phyloP scores from a whole-genome alignment of 2,329 filamentous ascomycete genomes.

The Mycosphaerella sp. region DNA sequence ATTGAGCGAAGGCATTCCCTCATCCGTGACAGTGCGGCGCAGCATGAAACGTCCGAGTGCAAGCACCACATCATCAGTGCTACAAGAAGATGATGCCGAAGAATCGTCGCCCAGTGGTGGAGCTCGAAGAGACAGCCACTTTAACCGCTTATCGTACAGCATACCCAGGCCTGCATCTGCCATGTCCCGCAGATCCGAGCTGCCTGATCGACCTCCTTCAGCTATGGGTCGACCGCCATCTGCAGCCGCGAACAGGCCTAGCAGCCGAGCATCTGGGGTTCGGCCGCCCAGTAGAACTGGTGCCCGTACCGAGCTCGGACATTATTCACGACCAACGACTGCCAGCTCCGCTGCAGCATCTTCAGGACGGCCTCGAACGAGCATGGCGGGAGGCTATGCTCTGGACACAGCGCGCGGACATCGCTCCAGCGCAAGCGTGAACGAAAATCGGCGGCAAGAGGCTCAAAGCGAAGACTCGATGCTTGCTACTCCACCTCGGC shows the following conservation, averaged over 20 bases:
- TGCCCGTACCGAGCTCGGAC: conserved; percentile 41
- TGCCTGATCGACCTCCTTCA: conserved; percentile 23
- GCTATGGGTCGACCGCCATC: conserved; percentile 25
- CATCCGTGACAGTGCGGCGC: conserved; percentile 56
- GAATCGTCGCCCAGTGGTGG: conserved; percentile 12
- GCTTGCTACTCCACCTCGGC: conserved; percentile 10
- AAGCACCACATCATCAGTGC: conserved; percentile 39
- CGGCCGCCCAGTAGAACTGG: conserved; percentile 35
- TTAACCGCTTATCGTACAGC: conserved; percentile 48
- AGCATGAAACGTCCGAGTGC: conserved; percentile 57
- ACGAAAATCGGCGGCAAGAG: conserved; percentile 33
- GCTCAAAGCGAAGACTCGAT: conserved; percentile 17
- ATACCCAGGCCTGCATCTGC: conserved; percentile 30
- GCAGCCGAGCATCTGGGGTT: conserved; percentile 54
- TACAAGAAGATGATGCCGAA: conserved; percentile 19
- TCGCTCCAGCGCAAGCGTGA: conserved; percentile 24
- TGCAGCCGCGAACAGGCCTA: conserved; percentile 55
- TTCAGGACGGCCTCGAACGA: conserved; percentile 58
- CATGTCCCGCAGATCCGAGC: conserved; percentile 25
- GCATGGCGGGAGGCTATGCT: conserved; percentile 54
- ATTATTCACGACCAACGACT: conserved; percentile 18
- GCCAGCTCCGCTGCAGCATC: conserved; percentile 11
- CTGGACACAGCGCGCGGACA: conserved; percentile 21
- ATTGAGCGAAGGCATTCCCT: conserved; percentile 42
- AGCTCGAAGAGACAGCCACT: conserved; percentile 26